Conservation (phyloP, 1,284 basidiomycete species). For the Meira nashicola region DNA sequence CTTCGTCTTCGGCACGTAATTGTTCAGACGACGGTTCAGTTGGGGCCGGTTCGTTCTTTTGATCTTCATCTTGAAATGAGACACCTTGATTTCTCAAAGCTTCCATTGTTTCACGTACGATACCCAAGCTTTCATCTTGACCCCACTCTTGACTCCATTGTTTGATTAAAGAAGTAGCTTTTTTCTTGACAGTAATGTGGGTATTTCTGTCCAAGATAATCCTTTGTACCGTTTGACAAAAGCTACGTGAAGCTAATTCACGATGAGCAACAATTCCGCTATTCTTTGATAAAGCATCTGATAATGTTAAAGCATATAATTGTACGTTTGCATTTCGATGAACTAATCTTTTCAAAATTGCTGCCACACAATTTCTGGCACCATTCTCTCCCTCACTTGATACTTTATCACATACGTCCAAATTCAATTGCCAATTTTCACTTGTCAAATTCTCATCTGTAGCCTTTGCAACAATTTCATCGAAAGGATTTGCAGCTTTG, state of each 20-base stretch:
- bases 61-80: background rate
- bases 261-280: conserved; percentile 71
- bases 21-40: conserved; percentile 25
- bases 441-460: conserved; percentile 89
- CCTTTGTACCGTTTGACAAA: conserved; percentile 80
- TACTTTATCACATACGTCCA: conserved; percentile 95
- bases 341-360: conserved; percentile 80
- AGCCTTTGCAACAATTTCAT: conserved; percentile 87
- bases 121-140: conserved; percentile 70
- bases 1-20: conserved; percentile 48
- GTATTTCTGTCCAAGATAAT: conserved; percentile 85
- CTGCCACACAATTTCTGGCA: conserved; percentile 76
- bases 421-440: conserved; percentile 92
- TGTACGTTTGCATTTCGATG: conserved; percentile 97
- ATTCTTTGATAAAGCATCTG: conserved; percentile 70
- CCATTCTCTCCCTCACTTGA: conserved; percentile 67
- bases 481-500: conserved; percentile 69
- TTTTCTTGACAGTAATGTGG: conserved; percentile 77
- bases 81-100: conserved; percentile 72
- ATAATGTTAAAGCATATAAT: conserved; percentile 71
- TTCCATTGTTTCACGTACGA: conserved; percentile 87
- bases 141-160: conserved; percentile 75
- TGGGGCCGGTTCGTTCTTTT: conserved; percentile 9
- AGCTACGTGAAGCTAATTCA: conserved; percentile 82
- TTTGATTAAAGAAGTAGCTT: conserved; percentile 69